These are phyloP conservation scores for Tolypocladium tropicale DNA, from an alignment of 2,329 filamentous ascomycete species.

Conservation along the genomic window DNA sequence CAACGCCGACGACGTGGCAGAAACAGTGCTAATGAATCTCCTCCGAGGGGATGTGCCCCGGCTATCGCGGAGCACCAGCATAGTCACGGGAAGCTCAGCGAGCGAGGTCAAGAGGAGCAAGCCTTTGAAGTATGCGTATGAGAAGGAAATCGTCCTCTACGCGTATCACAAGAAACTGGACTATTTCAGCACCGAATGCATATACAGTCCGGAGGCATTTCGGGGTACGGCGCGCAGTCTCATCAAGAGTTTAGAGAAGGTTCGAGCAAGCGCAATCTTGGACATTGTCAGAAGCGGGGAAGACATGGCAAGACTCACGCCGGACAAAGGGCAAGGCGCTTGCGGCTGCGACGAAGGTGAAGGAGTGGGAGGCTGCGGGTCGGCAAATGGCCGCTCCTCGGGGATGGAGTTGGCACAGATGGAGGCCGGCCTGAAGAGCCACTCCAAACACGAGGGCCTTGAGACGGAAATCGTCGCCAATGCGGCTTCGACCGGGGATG, in stretches of 20 bases:
- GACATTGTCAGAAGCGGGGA: slow-evolving; percentile 93
- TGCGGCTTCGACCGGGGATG: slow-evolving; percentile 10
- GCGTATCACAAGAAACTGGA: slow-evolving; percentile 94
- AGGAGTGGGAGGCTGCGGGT: slow-evolving; percentile 59
- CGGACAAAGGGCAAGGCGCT: slow-evolving; percentile 24
- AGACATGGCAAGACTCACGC: slow-evolving; percentile 76
- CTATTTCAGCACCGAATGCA: slow-evolving; percentile 97
- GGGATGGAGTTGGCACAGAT: slow-evolving; percentile 75
- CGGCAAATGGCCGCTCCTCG: slow-evolving; percentile 48
- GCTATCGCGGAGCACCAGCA: slow-evolving; percentile 79
- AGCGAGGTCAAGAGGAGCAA: slow-evolving; percentile 93
- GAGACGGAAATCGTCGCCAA: slow-evolving; percentile 22
- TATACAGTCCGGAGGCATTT: slow-evolving; percentile 96
- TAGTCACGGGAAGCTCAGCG: slow-evolving; percentile 67
- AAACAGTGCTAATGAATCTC: slow-evolving; percentile 97
- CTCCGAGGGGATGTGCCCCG: slow-evolving; percentile 82
- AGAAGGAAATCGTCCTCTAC: slow-evolving; percentile 98
- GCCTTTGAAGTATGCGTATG: slow-evolving; percentile 94
- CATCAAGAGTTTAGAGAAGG: slow-evolving; percentile 91
- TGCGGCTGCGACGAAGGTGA: slow-evolving; percentile 27
- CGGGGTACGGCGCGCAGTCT: slow-evolving; percentile 81
- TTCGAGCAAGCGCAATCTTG: slow-evolving; percentile 85
- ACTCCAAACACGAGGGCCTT: slow-evolving; percentile 9
- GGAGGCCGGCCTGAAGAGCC: slow-evolving; percentile 42
- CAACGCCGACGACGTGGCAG: slow-evolving; percentile 94